These are phyloP conservation scores for Populus trichocarpa DNA, from an alignment of 441 rosid species.

Conservation along the genomic window DNA sequence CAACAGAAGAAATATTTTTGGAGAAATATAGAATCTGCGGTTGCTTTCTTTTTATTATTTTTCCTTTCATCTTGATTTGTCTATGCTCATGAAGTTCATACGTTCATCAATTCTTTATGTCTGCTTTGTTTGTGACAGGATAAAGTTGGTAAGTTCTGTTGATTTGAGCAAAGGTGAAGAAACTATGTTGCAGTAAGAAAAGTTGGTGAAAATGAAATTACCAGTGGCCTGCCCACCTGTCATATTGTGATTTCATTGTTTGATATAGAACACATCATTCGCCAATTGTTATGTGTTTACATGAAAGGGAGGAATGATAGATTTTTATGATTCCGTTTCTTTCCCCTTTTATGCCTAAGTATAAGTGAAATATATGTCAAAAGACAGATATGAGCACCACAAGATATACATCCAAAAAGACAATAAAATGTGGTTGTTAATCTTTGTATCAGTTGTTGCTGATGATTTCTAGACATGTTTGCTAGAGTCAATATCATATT, in stretches of 20 bases:
- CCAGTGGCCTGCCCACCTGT: background rate
- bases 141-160: constrained; percentile 83
- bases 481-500: background rate
- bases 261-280: background rate
- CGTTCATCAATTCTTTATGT: constrained; percentile 13
- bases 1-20: background rate
- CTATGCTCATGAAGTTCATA: background rate
- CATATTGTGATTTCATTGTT: background rate
- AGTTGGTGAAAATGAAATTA: constrained; percentile 19
- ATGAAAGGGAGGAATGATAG: background rate
- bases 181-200: constrained; percentile 29
- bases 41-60: background rate
- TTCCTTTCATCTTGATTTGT: background rate
- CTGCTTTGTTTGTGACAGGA: constrained; percentile 53
- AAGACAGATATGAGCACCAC: background rate
- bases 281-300: background rate
- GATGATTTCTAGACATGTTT: background rate
- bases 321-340: background rate
- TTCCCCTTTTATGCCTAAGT: background rate
- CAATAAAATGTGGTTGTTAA: too few relatives aligned
- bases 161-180: constrained; percentile 34
- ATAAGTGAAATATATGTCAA: background rate
- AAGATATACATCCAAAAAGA: background rate
- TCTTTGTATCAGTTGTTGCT: background rate
- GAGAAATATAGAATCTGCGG: background rate